These are phyloP conservation scores for Rhizophora mangle DNA, from an alignment of 345 rosid species.

Conservation along the genomic window DNA sequence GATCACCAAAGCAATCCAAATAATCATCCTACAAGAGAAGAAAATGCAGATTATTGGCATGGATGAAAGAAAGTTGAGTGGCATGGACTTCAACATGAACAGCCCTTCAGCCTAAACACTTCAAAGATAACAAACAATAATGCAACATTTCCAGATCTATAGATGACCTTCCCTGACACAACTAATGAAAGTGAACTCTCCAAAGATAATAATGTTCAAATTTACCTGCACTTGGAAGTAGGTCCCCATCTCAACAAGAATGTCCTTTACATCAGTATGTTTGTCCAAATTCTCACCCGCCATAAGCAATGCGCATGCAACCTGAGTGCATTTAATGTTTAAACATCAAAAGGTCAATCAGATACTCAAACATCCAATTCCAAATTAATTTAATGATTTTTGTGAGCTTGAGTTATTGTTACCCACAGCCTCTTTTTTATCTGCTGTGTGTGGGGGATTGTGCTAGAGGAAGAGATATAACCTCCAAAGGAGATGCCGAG, in stretches of 20 bases:
- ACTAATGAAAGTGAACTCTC: not conserved
- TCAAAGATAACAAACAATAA: no score
- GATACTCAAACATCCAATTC: not conserved
- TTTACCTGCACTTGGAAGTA: constrained; percentile 48
- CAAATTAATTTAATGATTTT: no score
- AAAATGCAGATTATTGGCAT: not conserved
- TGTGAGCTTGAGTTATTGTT: no score
- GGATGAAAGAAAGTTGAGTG: not conserved
- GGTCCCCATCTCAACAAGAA: constrained; percentile 44
- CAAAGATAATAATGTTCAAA: not conserved
- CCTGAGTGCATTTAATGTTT: constrained; percentile 18
- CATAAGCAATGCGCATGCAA: constrained; percentile 34
- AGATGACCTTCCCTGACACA: not conserved
- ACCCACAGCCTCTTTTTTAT: no score
- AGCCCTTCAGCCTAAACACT: no score
- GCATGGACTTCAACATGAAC: not conserved
- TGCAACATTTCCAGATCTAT: not conserved
- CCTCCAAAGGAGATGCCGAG: no score
- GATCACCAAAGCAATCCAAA: constrained; percentile 45
- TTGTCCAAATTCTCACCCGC: constrained; percentile 31
- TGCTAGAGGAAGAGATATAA: no score
- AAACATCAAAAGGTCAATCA: not conserved
- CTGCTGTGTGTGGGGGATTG: no score
- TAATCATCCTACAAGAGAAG: constrained; percentile 39
- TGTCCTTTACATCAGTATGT: constrained; percentile 31